Conservation (phyloP, 2,329 filamentous ascomycete genomes). For the Thielaviopsis punctulata region DNA sequence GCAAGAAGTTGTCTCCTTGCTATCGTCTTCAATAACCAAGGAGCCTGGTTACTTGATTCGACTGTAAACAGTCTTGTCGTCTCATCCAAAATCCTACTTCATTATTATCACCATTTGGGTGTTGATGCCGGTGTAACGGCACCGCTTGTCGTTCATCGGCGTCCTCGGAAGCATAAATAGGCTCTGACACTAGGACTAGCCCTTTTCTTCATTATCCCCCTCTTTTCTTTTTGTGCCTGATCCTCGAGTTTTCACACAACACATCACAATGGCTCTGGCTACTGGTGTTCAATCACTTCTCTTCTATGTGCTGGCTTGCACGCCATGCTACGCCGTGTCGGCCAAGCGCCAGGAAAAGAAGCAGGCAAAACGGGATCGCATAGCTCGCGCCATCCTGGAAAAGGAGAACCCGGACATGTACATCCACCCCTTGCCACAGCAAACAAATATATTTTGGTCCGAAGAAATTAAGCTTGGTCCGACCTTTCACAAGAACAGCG, state of each 20-base stretch:
- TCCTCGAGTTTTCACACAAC: background rate
- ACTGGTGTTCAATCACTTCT: slow-evolving; percentile 56
- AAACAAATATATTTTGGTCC: slow-evolving; percentile 76
- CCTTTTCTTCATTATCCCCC: background rate
- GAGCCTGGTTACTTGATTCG: background rate
- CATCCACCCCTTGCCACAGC: slow-evolving; percentile 64
- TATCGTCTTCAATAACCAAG: background rate
- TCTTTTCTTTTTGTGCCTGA: background rate
- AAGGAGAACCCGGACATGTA: slow-evolving; percentile 58
- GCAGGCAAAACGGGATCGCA: slow-evolving; percentile 50
- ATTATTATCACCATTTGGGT: background rate
- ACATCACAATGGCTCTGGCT: slow-evolving; percentile 26
- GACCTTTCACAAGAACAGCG: slow-evolving; percentile 44
- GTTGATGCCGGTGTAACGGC: background rate
- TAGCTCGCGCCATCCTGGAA: slow-evolving; percentile 46
- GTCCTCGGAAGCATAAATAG: background rate
- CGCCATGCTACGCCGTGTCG: slow-evolving; percentile 56
- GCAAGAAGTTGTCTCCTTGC: background rate
- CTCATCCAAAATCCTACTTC: background rate
- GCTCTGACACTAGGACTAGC: background rate
- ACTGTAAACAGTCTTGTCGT: background rate
- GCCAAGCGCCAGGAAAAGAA: slow-evolving; percentile 53
- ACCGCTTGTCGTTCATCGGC: background rate
- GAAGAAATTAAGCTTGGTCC: slow-evolving; percentile 78
- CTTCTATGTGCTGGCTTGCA: slow-evolving; percentile 64